Evolutionary conservation across 2,329 filamentous ascomycete species (phyloP), one percentile per base, ranked within the genome.

Genomic region (Zalaria obscura): DNA sequence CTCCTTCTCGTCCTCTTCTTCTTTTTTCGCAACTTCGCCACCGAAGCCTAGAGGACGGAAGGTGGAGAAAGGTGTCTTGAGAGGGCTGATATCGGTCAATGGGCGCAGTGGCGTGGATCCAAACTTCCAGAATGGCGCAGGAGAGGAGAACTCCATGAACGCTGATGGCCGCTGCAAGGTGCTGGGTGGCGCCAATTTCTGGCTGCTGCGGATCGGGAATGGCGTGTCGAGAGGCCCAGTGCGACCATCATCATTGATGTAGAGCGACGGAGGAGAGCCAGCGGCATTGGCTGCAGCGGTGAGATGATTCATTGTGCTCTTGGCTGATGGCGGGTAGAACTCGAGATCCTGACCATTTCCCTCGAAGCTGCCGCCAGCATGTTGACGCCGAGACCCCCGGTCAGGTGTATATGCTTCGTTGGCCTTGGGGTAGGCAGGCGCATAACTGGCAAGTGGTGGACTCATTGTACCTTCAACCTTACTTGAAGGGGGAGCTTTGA

Each of bases 111-210:
- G 65, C 2, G 83, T 83, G 2, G 83, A 88, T 59, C 78, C 84
- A 59, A 83, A 91, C 58, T 84, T 87, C 85, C 85, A 93, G 60
- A 93, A 91, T 0, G 84, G 83, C 1, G 85, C 85, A 0, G 85
- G 85, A 28, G 82, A 87, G 51, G 80, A 86, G 36, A 85, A 87
- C 29, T 84, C 83, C 74, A 89, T 86, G 58, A 86, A 84, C 54
- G 87, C 82, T 55, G 82, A 88, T 6, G 85, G 85, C 42, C 83
- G 71, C 55, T 88, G 82, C 4, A 82, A 77, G 4, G 84, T 89
- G 53, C 81, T 87, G 0, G 84, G 83, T 27, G 85, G 85, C 1
- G 80, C 83, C 34, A 89, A 70, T 50, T 75, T 76, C 27, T 84
- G 83, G 11, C 52, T 55, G 26, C 57, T 57, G 5, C 57, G 53